A percentile compares a stretch with the other conserved stretches of the same genome.
These are phyloP conservation scores for Ceratobasidium sp. DNA, from an alignment of 1,284 basidiomycete genomes.

Conservation along the genomic window DNA sequence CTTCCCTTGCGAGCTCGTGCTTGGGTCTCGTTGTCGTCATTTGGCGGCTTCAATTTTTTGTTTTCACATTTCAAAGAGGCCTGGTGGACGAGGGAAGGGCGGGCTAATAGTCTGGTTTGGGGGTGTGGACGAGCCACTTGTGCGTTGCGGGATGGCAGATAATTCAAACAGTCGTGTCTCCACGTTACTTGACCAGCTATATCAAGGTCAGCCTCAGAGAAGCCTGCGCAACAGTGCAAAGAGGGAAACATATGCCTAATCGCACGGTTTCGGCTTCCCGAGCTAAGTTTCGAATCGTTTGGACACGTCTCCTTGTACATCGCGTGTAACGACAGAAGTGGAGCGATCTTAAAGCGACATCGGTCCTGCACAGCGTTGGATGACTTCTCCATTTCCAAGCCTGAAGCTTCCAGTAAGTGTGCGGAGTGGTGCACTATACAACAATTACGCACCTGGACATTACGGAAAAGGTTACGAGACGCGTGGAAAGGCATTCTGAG, in stretches of 20 bases:
- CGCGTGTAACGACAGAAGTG: slow-evolving; percentile 58
- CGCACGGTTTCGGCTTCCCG: slow-evolving; percentile 67
- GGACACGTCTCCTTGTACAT: slow-evolving; percentile 67
- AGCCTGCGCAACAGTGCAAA: slow-evolving; percentile 70
- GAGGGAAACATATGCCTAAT: slow-evolving; percentile 52
- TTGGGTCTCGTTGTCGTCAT: slow-evolving; percentile 67
- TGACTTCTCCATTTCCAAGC: too few species aligned
- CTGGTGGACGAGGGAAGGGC: slow-evolving; percentile 64
- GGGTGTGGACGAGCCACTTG: slow-evolving; percentile 29
- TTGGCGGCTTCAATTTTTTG: slow-evolving; percentile 71
- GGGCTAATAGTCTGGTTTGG: slow-evolving; percentile 37
- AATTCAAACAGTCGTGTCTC: background rate
- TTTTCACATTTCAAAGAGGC: too few species aligned
- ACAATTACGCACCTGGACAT: slow-evolving; percentile 80
- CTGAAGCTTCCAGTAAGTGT: too few species aligned
- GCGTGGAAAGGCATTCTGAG: too few species aligned
- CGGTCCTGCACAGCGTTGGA: slow-evolving; percentile 24
- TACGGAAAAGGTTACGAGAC: slow-evolving; percentile 83
- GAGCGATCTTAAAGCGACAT: slow-evolving; percentile 11
- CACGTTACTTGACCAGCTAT: slow-evolving; percentile 25
- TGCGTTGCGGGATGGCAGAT: slow-evolving; percentile 2
- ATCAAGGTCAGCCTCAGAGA: slow-evolving; percentile 62
- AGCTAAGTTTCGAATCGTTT: slow-evolving; percentile 65
- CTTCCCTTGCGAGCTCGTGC: slow-evolving; percentile 65
- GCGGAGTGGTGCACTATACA: too few species aligned